These are phyloP conservation scores for Trichophaea hybrida DNA, from an alignment of 2,329 filamentous ascomycete species.

Conservation along the genomic window DNA sequence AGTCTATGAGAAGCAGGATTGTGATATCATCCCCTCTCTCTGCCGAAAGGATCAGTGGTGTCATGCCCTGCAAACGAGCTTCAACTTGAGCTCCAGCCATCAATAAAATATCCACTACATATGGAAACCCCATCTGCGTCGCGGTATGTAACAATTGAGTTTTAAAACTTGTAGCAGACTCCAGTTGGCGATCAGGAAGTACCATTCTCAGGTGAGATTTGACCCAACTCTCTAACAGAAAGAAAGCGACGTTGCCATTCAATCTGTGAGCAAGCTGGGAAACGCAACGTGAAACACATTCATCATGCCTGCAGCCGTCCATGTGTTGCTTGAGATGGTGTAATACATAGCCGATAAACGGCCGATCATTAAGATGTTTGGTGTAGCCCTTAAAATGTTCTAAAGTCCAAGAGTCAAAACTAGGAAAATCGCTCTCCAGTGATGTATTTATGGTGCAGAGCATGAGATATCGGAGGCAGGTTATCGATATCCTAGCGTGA, in stretches of 20 bases:
- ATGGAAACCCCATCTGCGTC: neutral
- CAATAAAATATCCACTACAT: neutral
- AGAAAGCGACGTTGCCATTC: neutral
- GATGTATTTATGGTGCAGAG: neutral
- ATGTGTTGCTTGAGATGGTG: neutral
- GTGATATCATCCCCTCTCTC: neutral
- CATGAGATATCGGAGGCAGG: neutral
- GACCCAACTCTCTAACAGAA: neutral
- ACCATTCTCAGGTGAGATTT: neutral
- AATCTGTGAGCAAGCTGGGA: neutral
- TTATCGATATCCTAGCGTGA: neutral
- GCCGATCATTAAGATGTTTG: neutral
- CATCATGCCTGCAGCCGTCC: neutral
- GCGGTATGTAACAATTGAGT: neutral
- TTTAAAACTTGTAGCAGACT: neutral
- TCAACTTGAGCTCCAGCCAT: neutral
- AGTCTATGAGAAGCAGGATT: neutral
- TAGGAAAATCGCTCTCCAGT: neutral
- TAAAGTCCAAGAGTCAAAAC: neutral
- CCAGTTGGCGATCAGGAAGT: neutral
- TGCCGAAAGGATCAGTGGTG: neutral
- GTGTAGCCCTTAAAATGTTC: neutral
- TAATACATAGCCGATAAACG: neutral
- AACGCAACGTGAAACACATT: neutral
- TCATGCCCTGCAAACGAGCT: neutral